A percentile compares a stretch with the other conserved stretches of the same genome.
Evolutionary conservation across 306 rosid species (phyloP).

Genomic region (Senna tora): DNA sequence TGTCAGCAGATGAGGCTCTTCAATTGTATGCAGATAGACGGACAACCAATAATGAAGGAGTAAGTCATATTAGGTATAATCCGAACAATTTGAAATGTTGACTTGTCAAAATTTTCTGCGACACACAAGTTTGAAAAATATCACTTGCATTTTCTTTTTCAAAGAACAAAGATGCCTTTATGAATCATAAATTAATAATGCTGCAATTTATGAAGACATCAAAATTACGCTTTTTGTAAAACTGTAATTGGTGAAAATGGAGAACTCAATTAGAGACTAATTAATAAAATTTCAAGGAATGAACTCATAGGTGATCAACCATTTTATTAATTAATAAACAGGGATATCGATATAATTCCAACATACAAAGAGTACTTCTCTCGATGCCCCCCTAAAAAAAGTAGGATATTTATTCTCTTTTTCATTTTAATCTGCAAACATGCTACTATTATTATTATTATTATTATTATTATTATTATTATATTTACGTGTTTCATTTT

Average conservation of each 20-base stretch:
- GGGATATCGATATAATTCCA: not conserved
- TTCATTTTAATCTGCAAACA: not conserved
- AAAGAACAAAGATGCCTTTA: not conserved
- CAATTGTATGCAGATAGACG: slow-evolving; percentile 85
- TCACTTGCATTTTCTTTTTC: not conserved
- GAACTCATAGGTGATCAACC: not conserved
- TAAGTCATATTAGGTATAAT: slow-evolving; percentile 73
- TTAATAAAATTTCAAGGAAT: not conserved
- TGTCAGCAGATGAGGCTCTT: slow-evolving; percentile 86
- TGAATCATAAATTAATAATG: slow-evolving; percentile 13
- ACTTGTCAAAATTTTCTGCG: slow-evolving; percentile 17
- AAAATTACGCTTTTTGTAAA: slow-evolving; percentile 15
- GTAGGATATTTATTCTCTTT: not conserved
- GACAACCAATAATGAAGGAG: slow-evolving; percentile 96
- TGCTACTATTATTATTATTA: not conserved
- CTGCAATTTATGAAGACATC: not conserved
- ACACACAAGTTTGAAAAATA: slow-evolving; percentile 21
- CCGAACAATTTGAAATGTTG: slow-evolving; percentile 45
- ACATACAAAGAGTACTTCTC: not conserved
- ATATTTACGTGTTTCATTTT: not conserved
- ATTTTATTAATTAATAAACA: not conserved
- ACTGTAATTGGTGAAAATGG: not conserved
- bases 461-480: no score
- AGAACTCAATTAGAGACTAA: not conserved
- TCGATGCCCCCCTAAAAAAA: not conserved